These are phyloP conservation scores for Paraconiothyrium sp. DNA, from an alignment of 2,329 filamentous ascomycete species.

Conservation along the genomic window DNA sequence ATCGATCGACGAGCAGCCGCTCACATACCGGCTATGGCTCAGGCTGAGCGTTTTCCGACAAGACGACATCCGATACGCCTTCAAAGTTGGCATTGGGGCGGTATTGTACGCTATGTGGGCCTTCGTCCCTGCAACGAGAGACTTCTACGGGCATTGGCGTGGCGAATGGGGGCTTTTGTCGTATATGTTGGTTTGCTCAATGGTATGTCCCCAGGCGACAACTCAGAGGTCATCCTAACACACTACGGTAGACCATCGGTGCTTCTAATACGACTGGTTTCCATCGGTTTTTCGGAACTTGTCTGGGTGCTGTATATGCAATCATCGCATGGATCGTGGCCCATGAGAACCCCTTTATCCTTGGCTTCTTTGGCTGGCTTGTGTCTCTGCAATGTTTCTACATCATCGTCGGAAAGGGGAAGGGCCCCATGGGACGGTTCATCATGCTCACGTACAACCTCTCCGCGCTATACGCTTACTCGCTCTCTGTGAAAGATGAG, in stretches of 20 bases:
- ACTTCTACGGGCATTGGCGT: constrained; percentile 85
- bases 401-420: constrained; percentile 83
- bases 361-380: constrained; percentile 84
- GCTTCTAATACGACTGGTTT: constrained; percentile 93
- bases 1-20: constrained; percentile 39
- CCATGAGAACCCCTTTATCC: constrained; percentile 74
- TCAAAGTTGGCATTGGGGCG: constrained; percentile 93
- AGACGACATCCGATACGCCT: constrained; percentile 79
- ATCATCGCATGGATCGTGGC: constrained; percentile 81
- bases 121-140: constrained; percentile 80
- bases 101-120: constrained; percentile 88
- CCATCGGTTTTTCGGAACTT: constrained; percentile 85
- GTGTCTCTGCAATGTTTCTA: constrained; percentile 87
- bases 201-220: constrained; percentile 58
- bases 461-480: constrained; percentile 92
- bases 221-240: constrained; percentile 1
- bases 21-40: constrained; percentile 63
- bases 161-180: constrained; percentile 97
- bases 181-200: constrained; percentile 97
- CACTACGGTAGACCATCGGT: constrained; percentile 75
- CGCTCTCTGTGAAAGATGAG: constrained; percentile 79
- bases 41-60: constrained; percentile 66
- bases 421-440: constrained; percentile 90
- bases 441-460: constrained; percentile 97
- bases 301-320: constrained; percentile 80